Conservation (phyloP, 2,329 filamentous ascomycete species). For the Fusarium protoensiforme region DNA sequence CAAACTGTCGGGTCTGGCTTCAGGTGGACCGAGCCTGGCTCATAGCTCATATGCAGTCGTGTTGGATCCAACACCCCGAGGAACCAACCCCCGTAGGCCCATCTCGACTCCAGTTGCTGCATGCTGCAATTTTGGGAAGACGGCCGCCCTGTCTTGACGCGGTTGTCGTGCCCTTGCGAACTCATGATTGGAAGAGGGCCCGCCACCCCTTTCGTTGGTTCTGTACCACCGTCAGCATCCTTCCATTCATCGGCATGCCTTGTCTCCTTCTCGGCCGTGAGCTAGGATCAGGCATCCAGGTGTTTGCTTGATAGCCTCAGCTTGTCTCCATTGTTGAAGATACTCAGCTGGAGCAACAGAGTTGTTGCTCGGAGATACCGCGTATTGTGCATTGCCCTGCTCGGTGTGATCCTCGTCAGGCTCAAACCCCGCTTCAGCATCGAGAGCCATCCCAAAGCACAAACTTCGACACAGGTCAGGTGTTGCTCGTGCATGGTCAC, state of each 20-base stretch:
- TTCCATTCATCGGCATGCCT: background rate
- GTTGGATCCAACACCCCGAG: slow-evolving; percentile 17
- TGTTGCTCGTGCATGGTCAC: background rate
- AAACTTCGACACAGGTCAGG: background rate
- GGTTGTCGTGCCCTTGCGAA: slow-evolving; percentile 11
- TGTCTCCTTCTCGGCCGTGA: slow-evolving; percentile 6
- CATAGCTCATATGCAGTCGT: slow-evolving; percentile 7
- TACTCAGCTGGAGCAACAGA: slow-evolving; percentile 3
- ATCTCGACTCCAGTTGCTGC: slow-evolving; percentile 13
- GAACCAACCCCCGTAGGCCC: background rate
- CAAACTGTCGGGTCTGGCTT: slow-evolving; percentile 40
- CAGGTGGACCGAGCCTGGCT: slow-evolving; percentile 14
- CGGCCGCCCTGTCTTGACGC: slow-evolving; percentile 7
- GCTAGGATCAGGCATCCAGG: slow-evolving; percentile 21
- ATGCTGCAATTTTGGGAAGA: slow-evolving; percentile 22
- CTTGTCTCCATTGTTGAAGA: background rate
- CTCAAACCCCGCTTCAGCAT: background rate
- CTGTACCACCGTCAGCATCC: slow-evolving; percentile 5
- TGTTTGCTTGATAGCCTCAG: slow-evolving; percentile 25
- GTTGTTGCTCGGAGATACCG: background rate
- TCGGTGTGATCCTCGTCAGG: background rate
- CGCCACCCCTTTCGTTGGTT: slow-evolving; percentile 4
- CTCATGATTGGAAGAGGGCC: slow-evolving; percentile 12
- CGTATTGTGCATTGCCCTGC: background rate
- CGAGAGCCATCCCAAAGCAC: background rate